Evolutionary conservation across 2,329 filamentous ascomycete species (phyloP).

Genomic region (Diaporthe sp.): DNA sequence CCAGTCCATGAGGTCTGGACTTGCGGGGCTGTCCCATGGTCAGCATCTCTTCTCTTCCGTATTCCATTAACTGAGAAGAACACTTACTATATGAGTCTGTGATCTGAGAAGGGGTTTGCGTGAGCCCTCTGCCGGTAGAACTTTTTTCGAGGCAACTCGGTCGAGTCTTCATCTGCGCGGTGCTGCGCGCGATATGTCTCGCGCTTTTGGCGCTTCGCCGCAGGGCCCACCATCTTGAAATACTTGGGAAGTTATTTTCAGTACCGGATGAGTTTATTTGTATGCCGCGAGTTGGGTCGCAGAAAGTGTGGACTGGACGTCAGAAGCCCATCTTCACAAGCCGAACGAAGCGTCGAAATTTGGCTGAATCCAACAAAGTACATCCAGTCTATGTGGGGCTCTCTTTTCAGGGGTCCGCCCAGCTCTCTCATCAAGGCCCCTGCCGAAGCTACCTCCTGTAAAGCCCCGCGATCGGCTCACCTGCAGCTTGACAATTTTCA

Average conservation of each 20-base stretch:
- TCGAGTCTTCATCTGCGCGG: conserved; percentile 61
- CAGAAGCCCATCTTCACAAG: conserved; percentile 21
- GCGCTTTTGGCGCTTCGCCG: conserved; percentile 74
- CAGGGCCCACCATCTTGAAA: conserved; percentile 24
- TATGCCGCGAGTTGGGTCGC: background rate
- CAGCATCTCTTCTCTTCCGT: background rate
- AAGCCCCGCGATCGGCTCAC: conserved; percentile 48
- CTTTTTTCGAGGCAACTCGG: conserved; percentile 88
- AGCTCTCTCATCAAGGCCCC: conserved; percentile 23
- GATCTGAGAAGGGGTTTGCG: conserved; percentile 98
- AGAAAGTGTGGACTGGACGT: background rate
- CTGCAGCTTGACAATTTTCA: conserved; percentile 45
- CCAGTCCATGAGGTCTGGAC: conserved; percentile 93
- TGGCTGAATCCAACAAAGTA: conserved; percentile 16
- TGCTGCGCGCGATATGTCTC: conserved; percentile 73
- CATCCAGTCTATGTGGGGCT: background rate
- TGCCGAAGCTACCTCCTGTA: conserved; percentile 13
- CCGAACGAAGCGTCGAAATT: conserved; percentile 30
- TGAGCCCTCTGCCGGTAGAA: conserved; percentile 97
- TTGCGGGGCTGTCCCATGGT: conserved; percentile 73
- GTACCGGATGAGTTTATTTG: background rate
- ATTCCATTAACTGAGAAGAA: background rate
- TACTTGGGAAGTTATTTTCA: background rate
- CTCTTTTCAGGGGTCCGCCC: conserved; percentile 27
- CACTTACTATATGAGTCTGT: conserved; percentile 81